These are phyloP conservation scores for Exserohilum rostratum DNA, from an alignment of 2,329 filamentous ascomycete species.

Conservation along the genomic window DNA sequence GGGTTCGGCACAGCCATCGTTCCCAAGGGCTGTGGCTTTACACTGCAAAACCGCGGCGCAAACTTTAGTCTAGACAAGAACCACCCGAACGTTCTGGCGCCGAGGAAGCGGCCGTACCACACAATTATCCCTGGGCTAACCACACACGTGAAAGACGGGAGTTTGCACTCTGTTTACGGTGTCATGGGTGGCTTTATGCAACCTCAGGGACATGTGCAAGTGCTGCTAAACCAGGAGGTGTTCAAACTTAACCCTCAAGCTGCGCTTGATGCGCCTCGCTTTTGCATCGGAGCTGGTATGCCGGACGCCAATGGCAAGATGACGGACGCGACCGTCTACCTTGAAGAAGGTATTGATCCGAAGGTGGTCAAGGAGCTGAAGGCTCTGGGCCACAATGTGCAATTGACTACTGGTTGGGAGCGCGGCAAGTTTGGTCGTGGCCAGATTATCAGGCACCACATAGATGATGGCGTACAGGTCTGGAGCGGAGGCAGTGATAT, in stretches of 20 bases:
- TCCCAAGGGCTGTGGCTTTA: conserved; percentile 85
- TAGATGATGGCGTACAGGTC: conserved; percentile 75
- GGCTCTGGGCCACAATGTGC: conserved; percentile 73
- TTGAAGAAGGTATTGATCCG: conserved; percentile 81
- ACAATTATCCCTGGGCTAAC: conserved; percentile 95
- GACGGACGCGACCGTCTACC: conserved; percentile 69
- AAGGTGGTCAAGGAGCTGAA: conserved; percentile 71
- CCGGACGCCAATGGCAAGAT: conserved; percentile 63
- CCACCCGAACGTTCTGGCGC: conserved; percentile 82
- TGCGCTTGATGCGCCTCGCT: conserved; percentile 86
- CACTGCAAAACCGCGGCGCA: conserved; percentile 88
- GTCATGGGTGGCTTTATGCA: conserved; percentile 99
- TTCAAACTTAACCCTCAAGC: conserved; percentile 84
- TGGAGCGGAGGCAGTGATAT: conserved; percentile 91
- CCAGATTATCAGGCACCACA: conserved; percentile 80
- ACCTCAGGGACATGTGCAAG: conserved; percentile 94
- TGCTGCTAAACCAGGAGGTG: conserved; percentile 84
- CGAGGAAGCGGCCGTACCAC: conserved; percentile 90
- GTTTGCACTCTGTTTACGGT: conserved; percentile 84
- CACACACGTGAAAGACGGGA: conserved; percentile 75
- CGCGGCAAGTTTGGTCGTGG: conserved; percentile 81
- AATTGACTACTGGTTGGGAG: conserved; percentile 68
- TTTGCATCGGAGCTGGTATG: conserved; percentile 82
- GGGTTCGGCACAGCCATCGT: conserved; percentile 90
- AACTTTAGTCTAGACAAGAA: conserved; percentile 76